Conservation (phyloP, 305 asterid genomes). For the Stenogyne calaminthoides region DNA sequence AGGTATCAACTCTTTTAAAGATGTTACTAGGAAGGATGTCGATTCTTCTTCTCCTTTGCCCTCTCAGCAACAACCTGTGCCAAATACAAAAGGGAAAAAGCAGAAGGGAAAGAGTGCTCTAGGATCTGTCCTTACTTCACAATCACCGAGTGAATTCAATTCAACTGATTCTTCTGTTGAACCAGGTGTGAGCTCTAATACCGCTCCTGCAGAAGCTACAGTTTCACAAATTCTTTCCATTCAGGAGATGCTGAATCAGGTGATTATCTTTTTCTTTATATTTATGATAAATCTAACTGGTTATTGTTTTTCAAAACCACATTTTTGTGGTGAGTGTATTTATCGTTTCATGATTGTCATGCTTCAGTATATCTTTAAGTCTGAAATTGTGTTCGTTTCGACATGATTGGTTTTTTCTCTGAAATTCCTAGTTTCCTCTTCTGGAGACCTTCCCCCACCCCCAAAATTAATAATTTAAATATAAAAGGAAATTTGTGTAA, state of each 20-base stretch:
- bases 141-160: slow-evolving; percentile 51
- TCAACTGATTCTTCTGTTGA: slow-evolving; percentile 57
- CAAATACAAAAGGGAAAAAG: slow-evolving; percentile 63
- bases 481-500: neutral
- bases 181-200: slow-evolving; percentile 53
- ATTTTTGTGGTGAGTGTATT: neutral
- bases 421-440: slow-evolving; percentile 4
- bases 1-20: slow-evolving; percentile 48
- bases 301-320: neutral
- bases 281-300: slow-evolving; percentile 3
- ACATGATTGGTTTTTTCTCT: neutral
- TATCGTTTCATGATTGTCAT: slow-evolving; percentile 8
- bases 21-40: slow-evolving; percentile 39
- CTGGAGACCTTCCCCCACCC: neutral
- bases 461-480: no score
- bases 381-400: neutral
- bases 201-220: slow-evolving; percentile 47
- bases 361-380: neutral
- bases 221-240: slow-evolving; percentile 57
- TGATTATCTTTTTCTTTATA: slow-evolving; percentile 14
- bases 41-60: slow-evolving; percentile 45
- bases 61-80: slow-evolving; percentile 47
- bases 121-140: slow-evolving; percentile 52
- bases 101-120: slow-evolving; percentile 76
- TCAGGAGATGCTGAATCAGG: slow-evolving; percentile 86